These are phyloP conservation scores for Pseudocercospora fuligena DNA, from an alignment of 2,329 filamentous ascomycete species.

Conservation along the genomic window DNA sequence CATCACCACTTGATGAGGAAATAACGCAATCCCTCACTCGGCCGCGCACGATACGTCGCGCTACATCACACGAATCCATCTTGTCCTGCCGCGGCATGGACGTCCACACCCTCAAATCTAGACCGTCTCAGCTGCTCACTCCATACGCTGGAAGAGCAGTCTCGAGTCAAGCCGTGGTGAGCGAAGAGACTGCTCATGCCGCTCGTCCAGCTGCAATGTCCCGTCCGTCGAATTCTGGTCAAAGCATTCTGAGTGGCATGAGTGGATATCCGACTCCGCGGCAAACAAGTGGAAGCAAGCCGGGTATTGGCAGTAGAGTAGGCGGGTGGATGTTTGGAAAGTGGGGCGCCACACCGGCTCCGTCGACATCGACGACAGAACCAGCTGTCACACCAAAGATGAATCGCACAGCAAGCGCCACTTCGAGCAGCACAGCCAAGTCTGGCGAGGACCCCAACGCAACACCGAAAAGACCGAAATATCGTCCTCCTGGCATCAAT, in stretches of 20 bases:
- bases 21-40: slow-evolving; percentile 37
- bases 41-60: slow-evolving; percentile 57
- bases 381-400: slow-evolving; percentile 19
- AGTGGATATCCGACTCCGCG: slow-evolving; percentile 28
- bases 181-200: slow-evolving; percentile 41
- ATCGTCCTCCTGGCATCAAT: slow-evolving; percentile 71
- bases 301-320: slow-evolving; percentile 56
- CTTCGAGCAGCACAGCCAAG: slow-evolving; percentile 28
- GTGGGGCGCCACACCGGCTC: slow-evolving; percentile 62
- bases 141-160: slow-evolving; percentile 56
- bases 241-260: slow-evolving; percentile 41
- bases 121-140: slow-evolving; percentile 74
- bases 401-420: slow-evolving; percentile 22
- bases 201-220: slow-evolving; percentile 47
- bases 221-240: slow-evolving; percentile 40
- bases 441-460: slow-evolving; percentile 37
- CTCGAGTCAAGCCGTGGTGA: slow-evolving; percentile 52
- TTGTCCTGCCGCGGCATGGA: slow-evolving; percentile 87
- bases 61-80: slow-evolving; percentile 83
- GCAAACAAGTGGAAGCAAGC: slow-evolving; percentile 13
- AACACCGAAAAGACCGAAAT: slow-evolving; percentile 44
- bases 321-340: slow-evolving; percentile 69
- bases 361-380: slow-evolving; percentile 30
- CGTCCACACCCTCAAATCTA: slow-evolving; percentile 74
- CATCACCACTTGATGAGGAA: slow-evolving; percentile 35